A percentile compares a stretch with the other conserved stretches of the same genome.
phyloP scores from a whole-genome alignment of 1,139 yeast genomes.

The Geotrichum fermentans region DNA sequence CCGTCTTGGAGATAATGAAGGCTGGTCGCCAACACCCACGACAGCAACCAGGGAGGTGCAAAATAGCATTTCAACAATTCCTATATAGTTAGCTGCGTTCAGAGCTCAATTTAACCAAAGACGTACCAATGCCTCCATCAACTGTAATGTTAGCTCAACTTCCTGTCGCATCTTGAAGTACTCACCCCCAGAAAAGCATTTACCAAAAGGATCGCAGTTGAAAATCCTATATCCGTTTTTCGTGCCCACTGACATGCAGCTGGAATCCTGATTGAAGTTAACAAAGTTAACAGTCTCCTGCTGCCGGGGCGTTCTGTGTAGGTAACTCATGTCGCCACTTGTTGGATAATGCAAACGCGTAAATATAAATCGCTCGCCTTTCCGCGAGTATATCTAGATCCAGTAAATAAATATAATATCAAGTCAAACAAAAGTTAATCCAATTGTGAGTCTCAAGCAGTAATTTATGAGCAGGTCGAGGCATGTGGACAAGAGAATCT shows the following conservation, averaged over 20 bases:
- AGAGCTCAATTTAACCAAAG: not conserved
- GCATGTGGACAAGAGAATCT: no score
- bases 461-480: no score
- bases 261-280: conserved; percentile 84
- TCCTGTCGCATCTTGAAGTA: not conserved
- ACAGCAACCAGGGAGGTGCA: conserved; percentile 82
- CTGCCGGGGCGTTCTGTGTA: conserved; percentile 6
- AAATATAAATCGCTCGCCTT: no score
- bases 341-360: not conserved
- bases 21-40: conserved; percentile 83
- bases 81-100: conserved; percentile 29
- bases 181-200: conserved; percentile 55
- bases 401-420: no score
- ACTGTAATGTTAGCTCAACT: conserved; percentile 1
- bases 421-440: no score
- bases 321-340: conserved; percentile 11
- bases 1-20: conserved; percentile 72
- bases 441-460: no score
- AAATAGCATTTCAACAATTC: conserved; percentile 83
- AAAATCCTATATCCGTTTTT: conserved; percentile 74
- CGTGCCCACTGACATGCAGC: conserved; percentile 81
- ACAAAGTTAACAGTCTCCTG: conserved; percentile 46
- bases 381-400: no score
- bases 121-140: conserved; percentile 8
- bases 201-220: conserved; percentile 87